Evolutionary conservation across 2,329 filamentous ascomycete genomes (phyloP), one percentile per base, ranked within the genome.

Genomic region (Alternaria dauci): DNA sequence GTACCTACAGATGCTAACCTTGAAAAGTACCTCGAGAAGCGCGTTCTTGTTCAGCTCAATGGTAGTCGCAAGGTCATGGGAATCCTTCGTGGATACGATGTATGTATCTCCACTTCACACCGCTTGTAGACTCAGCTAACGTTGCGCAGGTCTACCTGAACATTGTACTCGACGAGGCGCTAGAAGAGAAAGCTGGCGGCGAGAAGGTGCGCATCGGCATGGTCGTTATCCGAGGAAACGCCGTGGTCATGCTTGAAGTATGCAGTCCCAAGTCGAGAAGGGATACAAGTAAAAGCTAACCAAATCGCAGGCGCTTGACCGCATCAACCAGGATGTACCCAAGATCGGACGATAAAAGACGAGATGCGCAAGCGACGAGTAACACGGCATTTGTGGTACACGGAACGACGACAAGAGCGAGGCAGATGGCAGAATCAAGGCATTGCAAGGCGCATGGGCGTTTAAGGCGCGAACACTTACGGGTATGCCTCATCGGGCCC

Each of bases 1-100:
- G 32, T 41, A 34, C 34, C 55, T 23, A 55, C 43, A 25, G 16
- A 41, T 42, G 28, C 70, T 78, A 63, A 79, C 67, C 8, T 56
- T 20, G 7, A 52, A 51, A 74, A 99, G 95, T 99, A 99, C 82
- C 93, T 99, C 82, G 95, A 99, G 86, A 99, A 99, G 88, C 88
- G 94, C 82, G 88, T 99, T 77, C 97, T 97, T 81, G 93, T 98
- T 70, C 94, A 99, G 81, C 85, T 99, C 55, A 99, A 99, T 81
- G 95, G 95, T 76, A 97, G 94, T 81, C 91, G 95, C 79, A 98
- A 97, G 82, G 94, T 99, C 64, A 93, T 97, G 79, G 95, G 96
- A 57, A 87, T 97, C 52, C 87, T 99, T 59, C 90, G 95, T 68
- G 95, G 95, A 61, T 99, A 98, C 81, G 95, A 99, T 88, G 95